These are phyloP conservation scores for Phytomonas francai DNA, from an alignment of 208 protist species.

Conservation along the genomic window DNA sequence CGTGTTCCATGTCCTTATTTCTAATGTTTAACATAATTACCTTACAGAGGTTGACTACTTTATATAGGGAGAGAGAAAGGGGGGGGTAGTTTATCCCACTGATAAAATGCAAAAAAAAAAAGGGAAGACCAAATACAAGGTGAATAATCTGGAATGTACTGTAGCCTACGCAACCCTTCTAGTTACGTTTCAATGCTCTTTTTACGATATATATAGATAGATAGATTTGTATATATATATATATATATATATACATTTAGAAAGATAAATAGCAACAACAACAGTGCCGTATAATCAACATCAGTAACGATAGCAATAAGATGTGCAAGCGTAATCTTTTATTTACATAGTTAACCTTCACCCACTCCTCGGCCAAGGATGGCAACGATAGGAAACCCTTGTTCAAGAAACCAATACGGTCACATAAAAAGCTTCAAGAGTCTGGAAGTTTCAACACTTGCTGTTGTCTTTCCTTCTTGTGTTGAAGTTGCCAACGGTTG, in stretches of 20 bases:
- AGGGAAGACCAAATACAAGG: conserved; percentile 6
- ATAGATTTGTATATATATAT: conserved; percentile 10
- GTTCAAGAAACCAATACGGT: conserved; percentile 3
- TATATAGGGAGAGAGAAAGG: background rate
- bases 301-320: background rate
- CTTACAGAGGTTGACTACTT: conserved; percentile 1
- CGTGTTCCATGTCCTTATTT: background rate
- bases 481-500: conserved; percentile 12
- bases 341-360: background rate
- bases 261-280: background rate
- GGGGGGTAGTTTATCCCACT: background rate
- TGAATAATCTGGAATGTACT: background rate
- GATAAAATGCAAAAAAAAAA: conserved; percentile 10
- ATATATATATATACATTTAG: background rate
- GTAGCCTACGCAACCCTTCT: background rate
- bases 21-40: background rate
- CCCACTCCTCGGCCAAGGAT: background rate
- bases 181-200: background rate
- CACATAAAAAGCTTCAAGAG: background rate
- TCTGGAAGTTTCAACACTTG: background rate
- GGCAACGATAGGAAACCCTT: background rate
- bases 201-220: background rate
- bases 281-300: background rate
- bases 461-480: background rate
- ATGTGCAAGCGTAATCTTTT: conserved; percentile 3